Conservation (phyloP, 1,139 yeast species). For the Candida freyschussii region DNA sequence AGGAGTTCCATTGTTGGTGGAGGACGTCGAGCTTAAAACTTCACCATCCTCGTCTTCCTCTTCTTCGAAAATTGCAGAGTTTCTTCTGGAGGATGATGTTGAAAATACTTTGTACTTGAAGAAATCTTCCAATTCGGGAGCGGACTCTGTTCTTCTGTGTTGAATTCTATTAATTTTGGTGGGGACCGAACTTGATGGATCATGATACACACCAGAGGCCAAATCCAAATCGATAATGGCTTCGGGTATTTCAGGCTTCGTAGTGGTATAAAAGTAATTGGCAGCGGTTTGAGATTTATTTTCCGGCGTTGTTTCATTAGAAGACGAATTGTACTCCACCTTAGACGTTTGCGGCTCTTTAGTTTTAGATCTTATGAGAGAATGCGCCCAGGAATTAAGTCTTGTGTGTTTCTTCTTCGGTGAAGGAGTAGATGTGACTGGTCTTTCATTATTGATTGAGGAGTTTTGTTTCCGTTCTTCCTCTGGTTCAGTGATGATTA, state of each 20-base stretch:
- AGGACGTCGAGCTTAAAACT: conserved; percentile 25
- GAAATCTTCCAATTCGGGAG: conserved; percentile 38
- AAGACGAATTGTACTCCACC: conserved; percentile 18
- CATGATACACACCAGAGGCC: conserved; percentile 37
- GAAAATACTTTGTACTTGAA: conserved; percentile 20
- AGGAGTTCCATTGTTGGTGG: conserved; percentile 20
- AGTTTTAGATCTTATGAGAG: conserved; percentile 8
- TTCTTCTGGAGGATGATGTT: conserved; percentile 11
- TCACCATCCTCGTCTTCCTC: conserved; percentile 29
- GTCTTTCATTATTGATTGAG: conserved; percentile 1
- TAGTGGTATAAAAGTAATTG: conserved; percentile 8
- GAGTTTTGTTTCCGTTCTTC: background rate
- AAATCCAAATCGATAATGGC: conserved; percentile 62
- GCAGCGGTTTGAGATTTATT: conserved; percentile 12
- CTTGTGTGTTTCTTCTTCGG: conserved; percentile 20
- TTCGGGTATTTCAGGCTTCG: conserved; percentile 40
- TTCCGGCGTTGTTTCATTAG: conserved; percentile 27
- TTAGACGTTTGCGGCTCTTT: conserved; percentile 4
- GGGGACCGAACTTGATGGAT: conserved; percentile 20
- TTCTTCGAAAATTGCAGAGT: conserved; percentile 31
- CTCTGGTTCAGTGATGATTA: conserved; percentile 16
- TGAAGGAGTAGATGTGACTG: conserved; percentile 17
- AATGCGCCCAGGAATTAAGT: conserved; percentile 24
- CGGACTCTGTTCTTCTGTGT: conserved; percentile 46
- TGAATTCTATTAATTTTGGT: conserved; percentile 9